A percentile compares a stretch with the other conserved stretches of the same genome.
phyloP scores from a whole-genome alignment of 2,329 filamentous ascomycete genomes.

The Aspergillus carbonarius region DNA sequence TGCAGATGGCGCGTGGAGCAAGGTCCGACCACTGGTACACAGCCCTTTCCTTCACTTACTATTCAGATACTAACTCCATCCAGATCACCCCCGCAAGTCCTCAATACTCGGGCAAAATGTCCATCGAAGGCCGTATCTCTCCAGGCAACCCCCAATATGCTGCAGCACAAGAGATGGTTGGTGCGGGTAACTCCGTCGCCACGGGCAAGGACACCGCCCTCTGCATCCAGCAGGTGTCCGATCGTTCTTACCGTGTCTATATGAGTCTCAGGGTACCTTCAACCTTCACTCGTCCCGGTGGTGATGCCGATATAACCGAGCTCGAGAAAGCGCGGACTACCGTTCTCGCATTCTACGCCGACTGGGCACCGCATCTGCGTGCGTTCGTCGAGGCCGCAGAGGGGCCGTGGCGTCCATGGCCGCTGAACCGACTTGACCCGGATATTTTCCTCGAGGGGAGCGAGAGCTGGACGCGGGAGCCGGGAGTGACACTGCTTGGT shows the following conservation, averaged over 20 bases:
- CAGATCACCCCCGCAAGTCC: constrained; percentile 37
- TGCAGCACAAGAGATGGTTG: constrained; percentile 19
- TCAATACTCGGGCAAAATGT: constrained; percentile 35
- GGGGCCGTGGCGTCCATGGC: constrained; percentile 23
- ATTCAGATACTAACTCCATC: neutral
- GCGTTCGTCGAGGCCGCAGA: constrained; percentile 20
- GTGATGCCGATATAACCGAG: neutral
- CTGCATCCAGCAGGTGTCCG: constrained; percentile 20
- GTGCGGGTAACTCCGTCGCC: neutral
- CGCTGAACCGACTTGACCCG: constrained; percentile 23
- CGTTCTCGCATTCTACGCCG: neutral
- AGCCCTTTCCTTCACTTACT: neutral
- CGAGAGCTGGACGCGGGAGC: constrained; percentile 21
- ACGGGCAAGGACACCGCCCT: constrained; percentile 11
- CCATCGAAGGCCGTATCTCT: constrained; percentile 27
- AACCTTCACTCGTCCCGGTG: neutral
- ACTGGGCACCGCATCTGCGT: constrained; percentile 18
- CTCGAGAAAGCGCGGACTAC: neutral
- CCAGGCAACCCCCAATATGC: constrained; percentile 29
- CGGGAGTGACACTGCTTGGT: constrained; percentile 29
- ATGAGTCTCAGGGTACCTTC: constrained; percentile 17
- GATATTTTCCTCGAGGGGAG: constrained; percentile 3
- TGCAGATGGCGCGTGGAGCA: constrained; percentile 51
- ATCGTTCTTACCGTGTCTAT: constrained; percentile 21
- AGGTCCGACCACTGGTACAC: constrained; percentile 32